phyloP scores from a whole-genome alignment of 192 early-diverging fungal species.

The Backusella tuberculispora region DNA sequence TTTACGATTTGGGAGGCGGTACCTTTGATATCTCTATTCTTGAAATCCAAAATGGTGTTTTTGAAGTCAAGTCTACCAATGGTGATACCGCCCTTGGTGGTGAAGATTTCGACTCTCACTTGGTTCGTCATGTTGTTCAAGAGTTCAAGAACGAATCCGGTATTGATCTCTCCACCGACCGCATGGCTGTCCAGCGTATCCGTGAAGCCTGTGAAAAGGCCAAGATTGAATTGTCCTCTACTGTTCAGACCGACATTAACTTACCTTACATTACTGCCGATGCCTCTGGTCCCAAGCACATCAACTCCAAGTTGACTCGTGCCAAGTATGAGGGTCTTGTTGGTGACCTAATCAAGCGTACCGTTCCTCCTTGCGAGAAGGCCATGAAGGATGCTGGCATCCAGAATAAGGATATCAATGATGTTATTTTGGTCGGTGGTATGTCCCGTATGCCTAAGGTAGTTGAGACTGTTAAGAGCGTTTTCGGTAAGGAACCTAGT shows the following conservation, averaged over 20 bases:
- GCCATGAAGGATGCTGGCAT: constrained; percentile 88
- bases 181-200: constrained; percentile 89
- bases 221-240: constrained; percentile 91
- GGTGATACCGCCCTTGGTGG: constrained; percentile 78
- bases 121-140: constrained; percentile 74
- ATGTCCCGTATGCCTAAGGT: constrained; percentile 98
- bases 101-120: constrained; percentile 59
- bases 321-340: constrained; percentile 82
- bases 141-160: constrained; percentile 84
- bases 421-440: constrained; percentile 96
- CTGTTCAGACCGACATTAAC: constrained; percentile 93
- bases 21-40: constrained; percentile 93
- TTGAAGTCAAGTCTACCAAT: constrained; percentile 92
- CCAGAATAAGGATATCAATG: constrained; percentile 74
- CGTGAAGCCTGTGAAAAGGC: constrained; percentile 93
- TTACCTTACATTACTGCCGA: constrained; percentile 95
- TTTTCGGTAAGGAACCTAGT: constrained; percentile 89
- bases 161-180: constrained; percentile 80
- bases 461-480: constrained; percentile 79
- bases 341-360: constrained; percentile 73
- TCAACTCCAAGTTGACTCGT: constrained; percentile 86
- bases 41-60: constrained; percentile 87
- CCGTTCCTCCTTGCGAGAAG: constrained; percentile 87
- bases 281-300: constrained; percentile 91
- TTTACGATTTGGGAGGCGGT: constrained; percentile 92